Base-by-base conservation (phyloP, 108 stramenopile species). In the Nannochloropsis oceanica region DNA sequence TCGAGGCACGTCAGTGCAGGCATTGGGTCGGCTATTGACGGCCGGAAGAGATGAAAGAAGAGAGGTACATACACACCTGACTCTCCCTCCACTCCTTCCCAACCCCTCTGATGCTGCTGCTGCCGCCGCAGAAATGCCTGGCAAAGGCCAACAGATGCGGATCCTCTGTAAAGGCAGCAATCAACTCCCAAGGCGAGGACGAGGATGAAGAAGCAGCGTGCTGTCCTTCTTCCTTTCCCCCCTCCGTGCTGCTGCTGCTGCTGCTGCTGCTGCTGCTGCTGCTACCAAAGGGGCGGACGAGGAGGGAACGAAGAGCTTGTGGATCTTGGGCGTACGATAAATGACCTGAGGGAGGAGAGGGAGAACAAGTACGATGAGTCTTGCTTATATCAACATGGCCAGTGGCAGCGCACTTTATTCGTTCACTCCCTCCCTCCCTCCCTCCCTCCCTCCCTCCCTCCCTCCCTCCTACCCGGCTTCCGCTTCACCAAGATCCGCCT, bases 121-220 rank as follows among this genome's bases (percentile, higher is more conserved):
- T 83, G 18, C 90, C 84, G 46, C 88, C 87, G 83, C 94, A 95
- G 81, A 95, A 92, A 79, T 93, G 91, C 44, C 92, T 89, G 26
- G 93, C 93, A 83, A 92, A 93, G 80, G 91, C 90, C 25, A 92
- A 82, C 43, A 95, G 89, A 25, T 84, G 84, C 22, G 91, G 85
- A 90, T 95, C 94, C 44, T 94, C 93, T 5, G 94, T 93, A 82
- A 94, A 94, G 25, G 93, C 87, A 82, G 90, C 84, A n/a, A 95
- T 89, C 14, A 93, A 84, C 26, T 93, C 93, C 44, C 18, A 34
- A 20, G 43, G 42, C 25, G 42, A 86, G 8, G 82, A 20, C 24
- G 82, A 83, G 46, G 50, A 42, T 9, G 25, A 42, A 81, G 43
- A 14, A 26, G 79, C 81, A 85, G 20, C 20, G 59, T 18, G 18